Percentiles rank a stretch among this genome's conserved stretches.
These are phyloP conservation scores for Rhizopogon sp. DNA, from an alignment of 768 basidiomycete species.

Conservation along the genomic window DNA sequence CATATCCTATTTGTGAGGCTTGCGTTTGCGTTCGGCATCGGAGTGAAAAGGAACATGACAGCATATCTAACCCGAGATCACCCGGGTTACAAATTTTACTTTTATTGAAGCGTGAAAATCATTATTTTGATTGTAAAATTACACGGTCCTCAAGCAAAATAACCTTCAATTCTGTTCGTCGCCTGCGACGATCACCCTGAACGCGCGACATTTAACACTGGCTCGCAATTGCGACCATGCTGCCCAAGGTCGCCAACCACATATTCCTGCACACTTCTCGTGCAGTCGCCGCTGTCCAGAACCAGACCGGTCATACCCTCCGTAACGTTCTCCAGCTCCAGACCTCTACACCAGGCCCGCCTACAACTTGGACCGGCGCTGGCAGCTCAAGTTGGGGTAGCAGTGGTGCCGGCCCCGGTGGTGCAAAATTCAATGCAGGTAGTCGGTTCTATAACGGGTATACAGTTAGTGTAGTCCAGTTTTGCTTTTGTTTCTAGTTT, in stretches of 20 bases:
- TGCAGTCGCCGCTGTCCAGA: conserved; percentile 71
- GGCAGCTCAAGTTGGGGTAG: conserved; percentile 48
- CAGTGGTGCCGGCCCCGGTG: conserved; percentile 62
- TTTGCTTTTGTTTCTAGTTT: neutral
- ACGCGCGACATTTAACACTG: conserved; percentile 1
- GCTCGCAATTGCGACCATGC: conserved; percentile 40
- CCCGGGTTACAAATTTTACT: conserved; percentile 13
- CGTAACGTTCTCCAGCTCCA: conserved; percentile 74
- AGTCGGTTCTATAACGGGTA: conserved; percentile 67
- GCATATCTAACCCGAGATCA: conserved; percentile 10
- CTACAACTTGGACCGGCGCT: conserved; percentile 34
- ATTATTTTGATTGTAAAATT: neutral
- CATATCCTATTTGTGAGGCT: neutral
- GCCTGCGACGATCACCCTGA: neutral
- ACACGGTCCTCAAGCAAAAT: neutral
- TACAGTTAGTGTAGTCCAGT: conserved; percentile 40
- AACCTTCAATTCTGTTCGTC: neutral
- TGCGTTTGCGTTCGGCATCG: conserved; percentile 11
- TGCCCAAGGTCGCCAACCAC: conserved; percentile 80
- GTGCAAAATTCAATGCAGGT: conserved; percentile 68
- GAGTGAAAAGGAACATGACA: neutral
- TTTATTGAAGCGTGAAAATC: conserved; percentile 9
- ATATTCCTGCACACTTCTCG: conserved; percentile 72
- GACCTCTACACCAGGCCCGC: conserved; percentile 41
- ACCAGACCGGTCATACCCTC: conserved; percentile 60